These are phyloP conservation scores for Phytophthora podocarpi DNA, from an alignment of 352 stramenopile genomes.

Conservation along the genomic window DNA sequence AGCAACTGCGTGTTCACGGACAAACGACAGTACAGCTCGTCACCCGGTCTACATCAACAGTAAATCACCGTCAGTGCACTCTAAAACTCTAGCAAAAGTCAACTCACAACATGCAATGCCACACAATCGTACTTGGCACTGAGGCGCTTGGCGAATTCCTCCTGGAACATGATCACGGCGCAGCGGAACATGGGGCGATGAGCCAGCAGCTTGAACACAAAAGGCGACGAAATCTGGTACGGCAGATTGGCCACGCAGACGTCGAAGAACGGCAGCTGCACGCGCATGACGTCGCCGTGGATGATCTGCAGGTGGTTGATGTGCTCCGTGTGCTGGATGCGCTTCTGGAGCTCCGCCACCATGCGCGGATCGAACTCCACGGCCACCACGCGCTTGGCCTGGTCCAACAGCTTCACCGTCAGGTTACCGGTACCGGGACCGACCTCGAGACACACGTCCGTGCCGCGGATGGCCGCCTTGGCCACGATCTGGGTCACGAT, in stretches of 20 bases:
- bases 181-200: conserved; percentile 99
- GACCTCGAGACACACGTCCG: conserved; percentile 97
- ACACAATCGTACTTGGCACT: conserved; percentile 92
- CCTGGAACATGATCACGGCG: conserved; percentile 99
- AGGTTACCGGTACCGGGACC: conserved; percentile 98
- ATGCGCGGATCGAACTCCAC: conserved; percentile 99
- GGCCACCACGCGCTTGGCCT: conserved; percentile 97
- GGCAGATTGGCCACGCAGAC: conserved; percentile 99
- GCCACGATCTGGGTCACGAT: conserved; percentile 97
- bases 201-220: conserved; percentile 99
- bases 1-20: conserved; percentile 99
- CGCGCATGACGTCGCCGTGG: conserved; percentile 99
- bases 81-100: background rate
- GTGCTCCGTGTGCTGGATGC: conserved; percentile 96
- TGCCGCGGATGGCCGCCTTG: conserved; percentile 95
- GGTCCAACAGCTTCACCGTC: conserved; percentile 98
- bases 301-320: conserved; percentile 97
- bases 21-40: conserved; percentile 98
- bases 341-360: conserved; percentile 99
- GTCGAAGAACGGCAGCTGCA: conserved; percentile 99
- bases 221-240: conserved; percentile 99
- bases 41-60: conserved; percentile 77
- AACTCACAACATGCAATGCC: background rate
- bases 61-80: conserved; percentile 1
- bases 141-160: conserved; percentile 99